Base-by-base conservation (phyloP, 441 rosid species). In the Erodium moschatum region DNA sequence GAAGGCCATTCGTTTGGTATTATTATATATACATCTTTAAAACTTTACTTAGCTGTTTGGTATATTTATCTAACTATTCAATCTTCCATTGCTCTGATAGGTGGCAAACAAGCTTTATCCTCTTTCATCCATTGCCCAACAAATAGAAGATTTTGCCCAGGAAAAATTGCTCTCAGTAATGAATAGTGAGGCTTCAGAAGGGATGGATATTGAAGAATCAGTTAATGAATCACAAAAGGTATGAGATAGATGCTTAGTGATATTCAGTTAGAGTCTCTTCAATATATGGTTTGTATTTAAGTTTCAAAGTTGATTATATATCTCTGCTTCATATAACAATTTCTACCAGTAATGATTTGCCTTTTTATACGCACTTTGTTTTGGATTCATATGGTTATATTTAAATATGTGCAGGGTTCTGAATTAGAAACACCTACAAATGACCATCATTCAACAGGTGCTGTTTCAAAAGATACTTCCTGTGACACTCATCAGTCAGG, bases 1-100 rank as follows among this genome's bases (percentile, higher is more conserved):
- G 99, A 95, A 90, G 87, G 99, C 99, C 62, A 90, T 90, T 69
- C 96, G 98, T 65, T 82, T 95, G 96, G 99, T 95, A 86, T 48
- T 40, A 40, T 64, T 60, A 31, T 76, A 48, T 46, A 38, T 68
- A 72, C 74, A 69, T 68, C 75, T 44, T 60, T 31, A 66, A 78
- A 62, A 71, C 52, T 70, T 35, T 46, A 27, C 54, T 69, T 67
- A 72, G 63, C 66, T 66, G 64, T 71, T 71, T 74, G 40, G 33
- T 75, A 46, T 64, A 38, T 7, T 67, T 48, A 4, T 75, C 31
- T 67, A 74, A 71, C 60, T 63, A 73, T 73, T 71, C 63, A 64
- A 50, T 69, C 20, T 70, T 82, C 74, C 66, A 69, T 76, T 71
- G 56, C 48, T 72, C 74, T 77, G 74, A 54, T 81, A 95, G 99